phyloP scores from a whole-genome alignment of 73 alveolate genomes.

The Tetrahymena elliotti region DNA sequence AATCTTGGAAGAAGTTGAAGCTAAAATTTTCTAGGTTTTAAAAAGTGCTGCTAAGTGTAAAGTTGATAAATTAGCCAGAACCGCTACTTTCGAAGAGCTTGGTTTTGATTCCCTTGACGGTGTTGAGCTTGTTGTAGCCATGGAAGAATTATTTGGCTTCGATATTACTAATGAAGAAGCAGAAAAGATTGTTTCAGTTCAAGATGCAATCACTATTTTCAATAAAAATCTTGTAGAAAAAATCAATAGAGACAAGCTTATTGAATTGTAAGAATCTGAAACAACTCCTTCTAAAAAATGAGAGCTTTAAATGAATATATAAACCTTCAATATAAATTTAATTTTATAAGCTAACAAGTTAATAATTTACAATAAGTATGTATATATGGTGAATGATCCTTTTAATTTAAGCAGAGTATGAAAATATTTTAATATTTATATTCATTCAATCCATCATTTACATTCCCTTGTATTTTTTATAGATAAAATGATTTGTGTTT shows the following conservation, averaged over 20 bases:
- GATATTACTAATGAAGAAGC: slow-evolving; percentile 66
- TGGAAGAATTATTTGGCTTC: slow-evolving; percentile 70
- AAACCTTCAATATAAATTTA: neutral
- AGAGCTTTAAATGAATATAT: too few relatives aligned
- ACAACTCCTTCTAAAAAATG: neutral
- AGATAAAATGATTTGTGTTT: too few relatives aligned
- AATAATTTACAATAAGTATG: too few relatives aligned
- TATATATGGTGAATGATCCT: neutral
- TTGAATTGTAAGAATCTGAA: neutral
- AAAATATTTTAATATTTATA: too few relatives aligned
- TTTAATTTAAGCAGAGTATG: neutral
- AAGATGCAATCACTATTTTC: slow-evolving; percentile 68
- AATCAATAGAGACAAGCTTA: neutral
- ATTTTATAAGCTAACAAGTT: neutral
- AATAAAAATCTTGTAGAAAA: slow-evolving; percentile 47
- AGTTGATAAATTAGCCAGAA: slow-evolving; percentile 48
- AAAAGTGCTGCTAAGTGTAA: slow-evolving; percentile 74
- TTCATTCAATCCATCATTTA: neutral
- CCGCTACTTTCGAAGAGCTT: slow-evolving; percentile 70
- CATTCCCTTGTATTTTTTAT: too few relatives aligned
- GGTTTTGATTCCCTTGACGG: slow-evolving; percentile 74
- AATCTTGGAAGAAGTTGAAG: slow-evolving; percentile 58
- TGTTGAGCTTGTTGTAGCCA: slow-evolving; percentile 71
- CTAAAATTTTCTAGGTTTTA: slow-evolving; percentile 59
- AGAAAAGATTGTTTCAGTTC: slow-evolving; percentile 56